phyloP scores from a whole-genome alignment of 2,329 filamentous ascomycete species.

The Colletotrichum spinosum region DNA sequence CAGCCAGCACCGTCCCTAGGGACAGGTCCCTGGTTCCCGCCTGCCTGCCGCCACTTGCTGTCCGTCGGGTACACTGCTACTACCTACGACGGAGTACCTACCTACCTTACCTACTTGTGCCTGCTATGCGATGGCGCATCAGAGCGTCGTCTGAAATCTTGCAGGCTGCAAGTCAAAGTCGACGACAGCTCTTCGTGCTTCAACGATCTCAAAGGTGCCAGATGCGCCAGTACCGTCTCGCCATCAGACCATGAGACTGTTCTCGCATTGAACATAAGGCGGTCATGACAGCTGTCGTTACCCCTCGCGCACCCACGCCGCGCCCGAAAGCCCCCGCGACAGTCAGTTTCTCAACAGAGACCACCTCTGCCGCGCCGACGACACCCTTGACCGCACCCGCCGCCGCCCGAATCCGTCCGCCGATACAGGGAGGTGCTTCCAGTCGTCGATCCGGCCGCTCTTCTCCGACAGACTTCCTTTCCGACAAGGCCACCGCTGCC shows the following conservation, averaged over 20 bases:
- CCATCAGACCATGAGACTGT: constrained; percentile 28
- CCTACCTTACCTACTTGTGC: too few species aligned
- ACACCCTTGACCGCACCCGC: constrained; percentile 33
- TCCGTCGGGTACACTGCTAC: too few species aligned
- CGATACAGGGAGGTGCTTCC: constrained; percentile 34
- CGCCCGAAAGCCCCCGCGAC: constrained; percentile 39
- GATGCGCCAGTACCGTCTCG: constrained; percentile 1
- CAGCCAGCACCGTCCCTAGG: constrained; percentile 18
- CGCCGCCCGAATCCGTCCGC: constrained; percentile 42
- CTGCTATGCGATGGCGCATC: too few species aligned
- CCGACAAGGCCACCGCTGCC: constrained; percentile 81
- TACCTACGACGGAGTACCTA: too few species aligned
- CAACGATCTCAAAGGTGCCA: constrained; percentile 4
- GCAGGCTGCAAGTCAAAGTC: constrained; percentile 38
- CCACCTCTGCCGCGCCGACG: constrained; percentile 22
- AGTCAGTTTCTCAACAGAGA: constrained; percentile 31
- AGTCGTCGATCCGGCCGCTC: constrained; percentile 48
- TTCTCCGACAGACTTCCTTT: constrained; percentile 64
- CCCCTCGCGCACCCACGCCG: constrained; percentile 39
- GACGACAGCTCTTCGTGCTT: constrained; percentile 33
- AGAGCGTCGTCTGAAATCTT: constrained; percentile 32
- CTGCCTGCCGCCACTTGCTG: constrained; percentile 22
- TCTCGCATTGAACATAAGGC: constrained; percentile 23
- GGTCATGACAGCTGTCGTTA: constrained; percentile 40
- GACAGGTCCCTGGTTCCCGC: constrained; percentile 28